Percentiles rank a stretch among this genome's conserved stretches.
Evolutionary conservation across 139 green algal species (phyloP).

Genomic region (Chlamydomonas sp.): DNA sequence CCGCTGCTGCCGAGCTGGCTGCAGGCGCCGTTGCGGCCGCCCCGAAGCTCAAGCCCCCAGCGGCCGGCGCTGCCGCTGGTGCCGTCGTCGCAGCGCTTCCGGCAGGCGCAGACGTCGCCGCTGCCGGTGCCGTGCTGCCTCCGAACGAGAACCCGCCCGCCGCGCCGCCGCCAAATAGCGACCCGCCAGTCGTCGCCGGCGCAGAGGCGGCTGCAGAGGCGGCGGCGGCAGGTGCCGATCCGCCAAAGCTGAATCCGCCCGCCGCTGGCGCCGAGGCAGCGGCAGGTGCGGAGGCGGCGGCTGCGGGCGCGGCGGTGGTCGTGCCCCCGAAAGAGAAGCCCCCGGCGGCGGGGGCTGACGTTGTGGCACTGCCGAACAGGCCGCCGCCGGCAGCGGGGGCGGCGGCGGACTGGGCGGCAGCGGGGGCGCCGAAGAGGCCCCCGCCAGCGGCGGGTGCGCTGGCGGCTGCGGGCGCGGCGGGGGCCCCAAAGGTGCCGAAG

Average conservation of each 20-base stretch:
- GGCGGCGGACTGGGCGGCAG: not conserved
- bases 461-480: not conserved
- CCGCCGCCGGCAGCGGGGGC: not conserved
- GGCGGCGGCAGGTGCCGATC: not conserved
- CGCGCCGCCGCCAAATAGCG: not conserved
- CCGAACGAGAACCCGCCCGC: not conserved
- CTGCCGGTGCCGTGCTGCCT: not conserved
- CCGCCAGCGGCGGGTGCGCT: not conserved
- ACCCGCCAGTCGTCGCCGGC: not conserved
- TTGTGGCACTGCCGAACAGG: not conserved
- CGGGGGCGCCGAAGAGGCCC: not conserved
- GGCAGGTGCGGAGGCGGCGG: not conserved
- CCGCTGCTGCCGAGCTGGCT: too few relatives aligned
- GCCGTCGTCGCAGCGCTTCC: not conserved
- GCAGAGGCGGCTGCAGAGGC: constrained; percentile 5
- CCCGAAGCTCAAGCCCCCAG: not conserved
- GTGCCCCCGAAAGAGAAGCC: not conserved
- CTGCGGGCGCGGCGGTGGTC: not conserved
- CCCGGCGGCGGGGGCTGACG: constrained; percentile 1
- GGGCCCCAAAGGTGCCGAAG: not conserved
- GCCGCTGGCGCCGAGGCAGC: not conserved
- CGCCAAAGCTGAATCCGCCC: not conserved
- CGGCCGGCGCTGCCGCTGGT: too few relatives aligned
- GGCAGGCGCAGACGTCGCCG: not conserved
- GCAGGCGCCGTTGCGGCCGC: too few relatives aligned